Percentiles rank a stretch among this genome's conserved stretches.
Conservation (phyloP, 306 rosid species). For the Pterocarpus macrocarpus region DNA sequence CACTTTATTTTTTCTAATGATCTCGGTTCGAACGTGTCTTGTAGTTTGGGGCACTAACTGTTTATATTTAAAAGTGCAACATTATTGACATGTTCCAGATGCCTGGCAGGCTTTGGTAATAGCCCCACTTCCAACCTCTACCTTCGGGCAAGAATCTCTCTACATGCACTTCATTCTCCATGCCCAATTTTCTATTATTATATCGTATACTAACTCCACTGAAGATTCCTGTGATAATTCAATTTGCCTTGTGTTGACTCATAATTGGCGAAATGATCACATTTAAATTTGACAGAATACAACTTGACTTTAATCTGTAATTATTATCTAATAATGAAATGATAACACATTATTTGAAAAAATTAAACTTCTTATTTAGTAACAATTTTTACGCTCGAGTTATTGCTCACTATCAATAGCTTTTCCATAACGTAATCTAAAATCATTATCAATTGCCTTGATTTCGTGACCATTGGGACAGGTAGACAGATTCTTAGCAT, state of each 20-base stretch:
- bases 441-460: neutral
- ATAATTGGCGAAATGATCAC: slow-evolving; percentile 6
- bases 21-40: slow-evolving; percentile 36
- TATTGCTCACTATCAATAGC: neutral
- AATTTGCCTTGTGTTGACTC: slow-evolving; percentile 21
- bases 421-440: neutral
- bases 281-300: neutral
- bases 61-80: slow-evolving; percentile 22
- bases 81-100: slow-evolving; percentile 27
- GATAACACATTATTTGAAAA: neutral
- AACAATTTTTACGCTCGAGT: neutral
- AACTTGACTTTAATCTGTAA: neutral
- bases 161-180: slow-evolving; percentile 35
- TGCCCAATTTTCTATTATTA: slow-evolving; percentile 13
- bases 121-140: slow-evolving; percentile 40
- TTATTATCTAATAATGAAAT: neutral
- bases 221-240: slow-evolving; percentile 11
- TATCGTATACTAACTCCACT: neutral
- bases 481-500: neutral
- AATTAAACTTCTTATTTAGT: too few relatives aligned
- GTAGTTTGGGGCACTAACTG: slow-evolving; percentile 29
- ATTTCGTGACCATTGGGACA: slow-evolving; percentile 26
- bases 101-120: neutral
- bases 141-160: slow-evolving; percentile 40
- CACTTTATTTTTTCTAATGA: slow-evolving; percentile 22